Evolutionary conservation across 495 filamentous ascomycete species (phyloP).

Genomic region (Evansstolkia leycettana): DNA sequence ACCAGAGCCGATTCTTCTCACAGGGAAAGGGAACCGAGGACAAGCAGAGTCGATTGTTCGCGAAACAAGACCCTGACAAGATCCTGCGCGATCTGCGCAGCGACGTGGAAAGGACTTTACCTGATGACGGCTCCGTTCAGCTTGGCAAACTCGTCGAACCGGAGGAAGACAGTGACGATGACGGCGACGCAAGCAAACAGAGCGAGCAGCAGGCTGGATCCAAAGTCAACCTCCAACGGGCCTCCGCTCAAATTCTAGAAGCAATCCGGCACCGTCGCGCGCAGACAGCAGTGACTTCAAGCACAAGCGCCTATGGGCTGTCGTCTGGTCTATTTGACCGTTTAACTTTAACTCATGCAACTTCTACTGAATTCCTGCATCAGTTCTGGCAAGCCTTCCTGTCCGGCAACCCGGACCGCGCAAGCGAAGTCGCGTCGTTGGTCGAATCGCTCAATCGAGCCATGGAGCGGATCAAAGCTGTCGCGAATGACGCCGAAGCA

Average conservation of each 20-base stretch:
- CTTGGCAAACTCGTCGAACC: slow-evolving; percentile 39
- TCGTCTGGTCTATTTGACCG: slow-evolving; percentile 54
- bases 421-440: slow-evolving; percentile 60
- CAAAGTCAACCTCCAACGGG: slow-evolving; percentile 20
- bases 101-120: slow-evolving; percentile 40
- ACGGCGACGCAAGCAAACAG: slow-evolving; percentile 35
- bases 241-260: slow-evolving; percentile 31
- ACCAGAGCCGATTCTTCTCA: slow-evolving; percentile 71
- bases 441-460: slow-evolving; percentile 67
- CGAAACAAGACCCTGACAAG: slow-evolving; percentile 52
- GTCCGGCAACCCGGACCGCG: slow-evolving; percentile 68
- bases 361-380: slow-evolving; percentile 84
- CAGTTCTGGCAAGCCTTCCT: slow-evolving; percentile 90
- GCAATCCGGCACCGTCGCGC: slow-evolving; percentile 30
- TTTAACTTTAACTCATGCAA: slow-evolving; percentile 76
- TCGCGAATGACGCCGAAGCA: slow-evolving; percentile 67
- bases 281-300: slow-evolving; percentile 18
- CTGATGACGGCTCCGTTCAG: slow-evolving; percentile 44
- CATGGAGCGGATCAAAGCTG: slow-evolving; percentile 66
- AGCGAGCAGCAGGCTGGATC: slow-evolving; percentile 21
- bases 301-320: slow-evolving; percentile 47
- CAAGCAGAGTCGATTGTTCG: slow-evolving; percentile 45
- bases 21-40: slow-evolving; percentile 38
- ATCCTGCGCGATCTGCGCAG: slow-evolving; percentile 51
- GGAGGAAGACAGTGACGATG: slow-evolving; percentile 44